These are phyloP conservation scores for Avena insularis DNA, from an alignment of 176 grass and related monocot genomes.

Conservation along the genomic window DNA sequence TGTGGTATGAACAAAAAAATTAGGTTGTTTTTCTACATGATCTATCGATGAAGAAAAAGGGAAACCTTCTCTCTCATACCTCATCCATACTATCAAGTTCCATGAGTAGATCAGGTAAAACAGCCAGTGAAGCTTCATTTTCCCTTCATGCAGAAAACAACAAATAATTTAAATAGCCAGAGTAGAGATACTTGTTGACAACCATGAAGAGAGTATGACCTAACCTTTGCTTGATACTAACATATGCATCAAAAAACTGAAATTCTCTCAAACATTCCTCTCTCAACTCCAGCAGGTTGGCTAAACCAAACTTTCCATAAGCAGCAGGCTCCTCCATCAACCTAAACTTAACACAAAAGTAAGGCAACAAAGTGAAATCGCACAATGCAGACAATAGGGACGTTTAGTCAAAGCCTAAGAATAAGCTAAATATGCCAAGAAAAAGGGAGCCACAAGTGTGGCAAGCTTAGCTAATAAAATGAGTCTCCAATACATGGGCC, in stretches of 20 bases:
- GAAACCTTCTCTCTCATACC: conserved; percentile 53
- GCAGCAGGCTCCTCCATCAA: conserved; percentile 98
- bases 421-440: not conserved
- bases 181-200: conserved; percentile 16
- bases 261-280: conserved; percentile 99
- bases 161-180: conserved; percentile 35
- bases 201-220: conserved; percentile 20
- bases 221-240: conserved; percentile 99
- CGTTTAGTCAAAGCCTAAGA: not conserved
- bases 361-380: conserved; percentile 37
- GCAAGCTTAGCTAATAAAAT: not conserved
- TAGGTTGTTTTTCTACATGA: not conserved
- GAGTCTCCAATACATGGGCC: not conserved
- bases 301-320: conserved; percentile 96
- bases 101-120: conserved; percentile 95
- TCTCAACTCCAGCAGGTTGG: conserved; percentile 88
- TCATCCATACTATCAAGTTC: conserved; percentile 97
- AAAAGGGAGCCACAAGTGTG: not conserved
- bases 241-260: conserved; percentile 94
- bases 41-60: conserved; percentile 21
- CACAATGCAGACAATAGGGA: not conserved
- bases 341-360: conserved; percentile 62
- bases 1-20: not conserved
- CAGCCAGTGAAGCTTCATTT: conserved; percentile 98
- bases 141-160: conserved; percentile 62